Evolutionary conservation across 2,329 filamentous ascomycete genomes (phyloP), one percentile per base, ranked within the genome.

Genomic region (Cytospora piceae): DNA sequence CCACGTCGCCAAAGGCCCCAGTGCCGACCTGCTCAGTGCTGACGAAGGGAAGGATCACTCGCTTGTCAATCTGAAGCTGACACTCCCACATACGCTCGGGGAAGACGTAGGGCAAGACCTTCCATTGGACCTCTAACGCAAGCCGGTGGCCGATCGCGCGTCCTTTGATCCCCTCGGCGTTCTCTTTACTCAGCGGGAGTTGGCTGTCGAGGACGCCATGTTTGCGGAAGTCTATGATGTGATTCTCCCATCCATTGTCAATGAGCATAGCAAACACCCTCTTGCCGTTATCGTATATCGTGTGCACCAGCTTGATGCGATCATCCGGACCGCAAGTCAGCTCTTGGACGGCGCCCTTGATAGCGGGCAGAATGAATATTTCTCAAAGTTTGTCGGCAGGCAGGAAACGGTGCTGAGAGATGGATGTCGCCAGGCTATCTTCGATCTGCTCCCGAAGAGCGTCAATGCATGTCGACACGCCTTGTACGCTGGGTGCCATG

Each of bases 61-160:
- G 15, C 6, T 49, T 31, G 4, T 6, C 17, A 11, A 58, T 49
- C 4, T 49, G 24, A 15, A 3, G 17, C 1, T 1, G 39, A 17
- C 6, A 46, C 56, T 58, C 56, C 37, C 37, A 31, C 56, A 58
- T 58, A 9, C 24, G 24, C 24, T 58, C 17, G 2, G 37, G 56
- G 6, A 58, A 58, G 24, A 31, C 37, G 37, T 12, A 58, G 6
- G 56, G 56, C 17, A 49, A 8, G 17, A 58, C 42, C 6, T 1
- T 58, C 56, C 56, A 58, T 49, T 58, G 56, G 39, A 58, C 6
- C 14, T 58, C 56, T 22, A 17, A 58, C 2, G 6, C 56, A 4
- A 58, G 56, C 7, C 27, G 14, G 14, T 4, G 37, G 24, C 22
- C 56, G 15, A 17, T 14, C 4, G 5, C 8, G 4, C 24, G 27